phyloP scores from a whole-genome alignment of 805 yeast genomes.

The Candida pseudoglaebosa region DNA sequence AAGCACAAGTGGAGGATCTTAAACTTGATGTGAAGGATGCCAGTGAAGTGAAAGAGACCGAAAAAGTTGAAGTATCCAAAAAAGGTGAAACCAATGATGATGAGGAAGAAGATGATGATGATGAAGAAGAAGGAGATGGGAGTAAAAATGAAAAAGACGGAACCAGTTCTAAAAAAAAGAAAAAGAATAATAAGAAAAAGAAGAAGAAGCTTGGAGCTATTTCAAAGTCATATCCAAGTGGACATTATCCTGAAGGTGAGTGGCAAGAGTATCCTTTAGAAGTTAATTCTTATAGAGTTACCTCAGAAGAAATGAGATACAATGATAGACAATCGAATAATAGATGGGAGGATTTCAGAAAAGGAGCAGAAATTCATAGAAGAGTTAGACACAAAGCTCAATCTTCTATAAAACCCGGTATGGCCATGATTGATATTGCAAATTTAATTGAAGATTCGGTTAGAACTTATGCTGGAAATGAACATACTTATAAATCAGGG shows the following conservation, averaged over 20 bases:
- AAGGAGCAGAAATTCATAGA: slow-evolving; percentile 95
- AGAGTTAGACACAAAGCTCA: slow-evolving; percentile 81
- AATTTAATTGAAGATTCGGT: slow-evolving; percentile 84
- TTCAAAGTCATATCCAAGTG: slow-evolving; percentile 63
- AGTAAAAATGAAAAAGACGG: slow-evolving; percentile 34
- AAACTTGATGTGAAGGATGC: slow-evolving; percentile 8
- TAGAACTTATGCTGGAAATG: slow-evolving; percentile 67
- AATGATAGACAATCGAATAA: slow-evolving; percentile 59
- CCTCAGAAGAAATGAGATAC: slow-evolving; percentile 83
- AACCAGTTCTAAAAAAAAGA: slow-evolving; percentile 18
- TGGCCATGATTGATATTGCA: slow-evolving; percentile 87
- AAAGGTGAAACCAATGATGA: too few relatives aligned
- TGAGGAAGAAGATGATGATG: slow-evolving; percentile 7
- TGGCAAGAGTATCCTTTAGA: slow-evolving; percentile 76
- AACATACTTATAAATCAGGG: slow-evolving; percentile 67
- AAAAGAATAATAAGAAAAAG: slow-evolving; percentile 48
- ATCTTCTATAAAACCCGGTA: slow-evolving; percentile 77
- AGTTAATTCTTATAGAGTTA: slow-evolving; percentile 62
- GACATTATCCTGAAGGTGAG: slow-evolving; percentile 80
- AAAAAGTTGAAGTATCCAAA: slow-evolving; percentile 6
- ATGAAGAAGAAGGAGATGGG: slow-evolving; percentile 39
- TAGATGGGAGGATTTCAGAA: slow-evolving; percentile 84
- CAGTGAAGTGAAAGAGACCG: background rate
- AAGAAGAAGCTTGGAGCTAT: slow-evolving; percentile 59
- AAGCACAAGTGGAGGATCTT: slow-evolving; percentile 11